phyloP scores from a whole-genome alignment of 805 yeast genomes.

The Candida pini region DNA sequence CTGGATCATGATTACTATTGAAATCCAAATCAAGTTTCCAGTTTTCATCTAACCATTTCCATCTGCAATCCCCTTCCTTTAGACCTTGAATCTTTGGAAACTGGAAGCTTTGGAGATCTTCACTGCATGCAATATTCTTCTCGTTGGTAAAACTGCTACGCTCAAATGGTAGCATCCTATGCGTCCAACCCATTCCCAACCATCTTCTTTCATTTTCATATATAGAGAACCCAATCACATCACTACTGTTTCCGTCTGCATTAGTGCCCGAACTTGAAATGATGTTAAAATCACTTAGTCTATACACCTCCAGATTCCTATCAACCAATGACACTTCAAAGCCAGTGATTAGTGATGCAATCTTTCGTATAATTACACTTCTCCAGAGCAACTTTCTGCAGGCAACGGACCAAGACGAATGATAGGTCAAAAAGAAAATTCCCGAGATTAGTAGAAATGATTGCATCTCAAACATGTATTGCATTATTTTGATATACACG shows the following conservation, averaged over 20 bases:
- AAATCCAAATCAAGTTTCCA: constrained; percentile 45
- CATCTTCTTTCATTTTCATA: constrained; percentile 57
- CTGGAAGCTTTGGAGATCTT: constrained; percentile 32
- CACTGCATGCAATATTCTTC: constrained; percentile 25
- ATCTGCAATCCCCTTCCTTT: constrained; percentile 34
- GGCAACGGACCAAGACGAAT: constrained; percentile 44
- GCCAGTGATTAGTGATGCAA: constrained; percentile 38
- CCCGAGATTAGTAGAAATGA: constrained; percentile 32
- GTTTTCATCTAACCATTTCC: constrained; percentile 53
- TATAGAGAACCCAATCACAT: constrained; percentile 44
- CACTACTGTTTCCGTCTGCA: constrained; percentile 27
- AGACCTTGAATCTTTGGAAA: constrained; percentile 37
- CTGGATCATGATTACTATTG: constrained; percentile 31
- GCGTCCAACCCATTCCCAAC: constrained; percentile 58
- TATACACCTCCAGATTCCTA: constrained; percentile 9
- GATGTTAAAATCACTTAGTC: constrained; percentile 7
- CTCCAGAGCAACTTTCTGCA: constrained; percentile 45
- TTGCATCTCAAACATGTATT: constrained; percentile 28
- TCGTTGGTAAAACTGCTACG: constrained; percentile 43
- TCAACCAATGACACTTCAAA: constrained; percentile 20
- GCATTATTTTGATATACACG: constrained; percentile 33
- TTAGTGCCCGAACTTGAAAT: constrained; percentile 1
- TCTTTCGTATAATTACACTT: constrained; percentile 35
- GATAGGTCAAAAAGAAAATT: constrained; percentile 34
- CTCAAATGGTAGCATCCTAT: constrained; percentile 46